Conservation (phyloP, 2,329 filamentous ascomycete genomes). For the Chaetomiaceae sp. region DNA sequence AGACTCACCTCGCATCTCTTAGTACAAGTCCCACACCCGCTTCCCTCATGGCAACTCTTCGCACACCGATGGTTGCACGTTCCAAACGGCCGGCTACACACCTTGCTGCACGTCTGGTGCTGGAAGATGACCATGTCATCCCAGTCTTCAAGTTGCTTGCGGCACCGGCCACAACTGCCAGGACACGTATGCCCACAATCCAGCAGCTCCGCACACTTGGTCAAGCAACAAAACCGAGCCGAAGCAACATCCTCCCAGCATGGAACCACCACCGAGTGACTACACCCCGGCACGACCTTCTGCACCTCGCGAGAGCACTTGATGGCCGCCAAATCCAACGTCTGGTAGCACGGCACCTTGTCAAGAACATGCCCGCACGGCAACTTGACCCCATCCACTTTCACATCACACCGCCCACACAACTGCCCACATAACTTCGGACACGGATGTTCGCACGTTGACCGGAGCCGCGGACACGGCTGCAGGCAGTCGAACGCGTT, state of each 20-base stretch:
- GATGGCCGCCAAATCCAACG: conserved; percentile 42
- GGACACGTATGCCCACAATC: conserved; percentile 57
- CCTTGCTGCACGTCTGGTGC: conserved; percentile 45
- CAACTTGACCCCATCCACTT: conserved; percentile 30
- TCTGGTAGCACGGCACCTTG: conserved; percentile 6
- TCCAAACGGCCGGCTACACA: conserved; percentile 46
- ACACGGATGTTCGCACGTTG: conserved; percentile 43
- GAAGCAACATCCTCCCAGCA: conserved; percentile 46
- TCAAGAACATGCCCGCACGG: conserved; percentile 39
- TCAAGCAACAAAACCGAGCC: conserved; percentile 42
- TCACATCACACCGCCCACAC: conserved; percentile 37
- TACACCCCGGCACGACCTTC: conserved; percentile 49
- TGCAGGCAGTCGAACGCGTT: conserved; percentile 42
- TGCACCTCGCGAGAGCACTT: conserved; percentile 44
- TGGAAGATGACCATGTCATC: conserved; percentile 29
- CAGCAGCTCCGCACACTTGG: conserved; percentile 41
- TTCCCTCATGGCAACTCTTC: conserved; percentile 46
- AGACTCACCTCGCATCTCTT: conserved; percentile 54
- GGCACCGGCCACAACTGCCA: conserved; percentile 46
- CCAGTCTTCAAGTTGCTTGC: conserved; percentile 30
- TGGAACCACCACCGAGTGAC: conserved; percentile 44
- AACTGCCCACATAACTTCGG: conserved; percentile 38
- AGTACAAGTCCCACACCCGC: conserved; percentile 44
- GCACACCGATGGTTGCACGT: conserved; percentile 55
- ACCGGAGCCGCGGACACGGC: conserved; percentile 38